Evolutionary conservation across 176 grass and related monocot genomes (phyloP).

Genomic region (Tillandsia leiboldiana): DNA sequence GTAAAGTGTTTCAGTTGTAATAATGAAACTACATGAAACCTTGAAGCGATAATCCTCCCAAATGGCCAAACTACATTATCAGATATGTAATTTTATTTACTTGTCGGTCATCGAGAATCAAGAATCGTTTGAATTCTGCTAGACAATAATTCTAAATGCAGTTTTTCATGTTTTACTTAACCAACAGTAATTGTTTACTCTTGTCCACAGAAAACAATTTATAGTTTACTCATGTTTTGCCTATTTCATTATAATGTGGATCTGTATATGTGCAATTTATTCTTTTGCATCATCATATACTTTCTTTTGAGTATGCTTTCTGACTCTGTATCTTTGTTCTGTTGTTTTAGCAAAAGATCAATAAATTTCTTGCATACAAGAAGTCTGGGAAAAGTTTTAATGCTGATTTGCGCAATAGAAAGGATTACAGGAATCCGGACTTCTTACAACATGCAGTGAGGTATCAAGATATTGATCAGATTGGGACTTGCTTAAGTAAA

Average conservation of each 20-base stretch:
- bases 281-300: neutral
- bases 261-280: neutral
- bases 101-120: too few relatives aligned
- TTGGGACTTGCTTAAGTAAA: slow-evolving; percentile 87
- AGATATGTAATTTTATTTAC: too few relatives aligned
- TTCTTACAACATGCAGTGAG: slow-evolving; percentile 96
- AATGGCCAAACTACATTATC: too few relatives aligned
- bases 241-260: too few relatives aligned
- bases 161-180: neutral
- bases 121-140: too few relatives aligned
- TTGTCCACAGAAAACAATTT: too few relatives aligned
- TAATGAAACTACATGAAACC: too few relatives aligned
- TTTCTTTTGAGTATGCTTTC: slow-evolving; percentile 13
- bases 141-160: neutral
- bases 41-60: too few relatives aligned
- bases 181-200: neutral
- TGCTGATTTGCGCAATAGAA: slow-evolving; percentile 86
- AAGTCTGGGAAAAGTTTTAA: slow-evolving; percentile 89
- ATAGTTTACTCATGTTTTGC: too few relatives aligned
- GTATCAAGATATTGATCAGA: slow-evolving; percentile 97
- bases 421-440: slow-evolving; percentile 89
- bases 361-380: slow-evolving; percentile 64
- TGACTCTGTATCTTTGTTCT: neutral
- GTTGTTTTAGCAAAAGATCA: slow-evolving; percentile 68
- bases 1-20: too few relatives aligned